Evolutionary conservation across 2,329 filamentous ascomycete species (phyloP), one percentile per base, ranked within the genome.

Genomic region (Sclerotinia nivalis): DNA sequence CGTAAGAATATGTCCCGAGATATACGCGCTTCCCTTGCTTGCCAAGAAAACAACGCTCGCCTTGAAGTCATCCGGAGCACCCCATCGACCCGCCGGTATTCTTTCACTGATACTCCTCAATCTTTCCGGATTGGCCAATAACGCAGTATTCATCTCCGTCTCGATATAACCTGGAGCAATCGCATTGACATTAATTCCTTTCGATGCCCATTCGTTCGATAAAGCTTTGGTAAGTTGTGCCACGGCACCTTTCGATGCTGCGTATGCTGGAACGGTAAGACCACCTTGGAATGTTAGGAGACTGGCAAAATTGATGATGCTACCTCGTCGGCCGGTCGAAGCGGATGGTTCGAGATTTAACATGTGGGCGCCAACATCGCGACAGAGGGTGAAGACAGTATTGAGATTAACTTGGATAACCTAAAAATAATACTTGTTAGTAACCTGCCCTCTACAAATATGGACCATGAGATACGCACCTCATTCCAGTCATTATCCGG

Each of bases 241-340:
- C 0, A 97, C 89, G 12, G 91, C 93, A 58, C 93, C 93, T 81
- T 97, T 97, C 72, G 88, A 89, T 0, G 93, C 92, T 0, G 93
- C 91, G 78, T 97, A 97, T 1, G 93, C 93, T 0, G 93, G 93
- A 1, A 97, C 92, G 0, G 91, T 97, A 74, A 97, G 84, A 0
- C 93, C 93, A 68, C 94, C 94, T 79, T 97, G 93, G 84, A 97
- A 97, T 40, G 89, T 90, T n/a, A 97, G 86, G 54, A 97, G 86
- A 18, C 88, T 92, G 15, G 90, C 93, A 69, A 96, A 88, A 81
- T 97, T 97, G 83, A 97, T 91, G 81, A 97, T 91, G 77, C 85
- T 86, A 34, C 91, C 91, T 70, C 86, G 83, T 52, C 89, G 86
- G 66, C 85, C 85, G n/a, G 75, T 97, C 92, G 84, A 95, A 95